phyloP scores from a whole-genome alignment of 192 early-diverging fungal species.

The Backusella circina region DNA sequence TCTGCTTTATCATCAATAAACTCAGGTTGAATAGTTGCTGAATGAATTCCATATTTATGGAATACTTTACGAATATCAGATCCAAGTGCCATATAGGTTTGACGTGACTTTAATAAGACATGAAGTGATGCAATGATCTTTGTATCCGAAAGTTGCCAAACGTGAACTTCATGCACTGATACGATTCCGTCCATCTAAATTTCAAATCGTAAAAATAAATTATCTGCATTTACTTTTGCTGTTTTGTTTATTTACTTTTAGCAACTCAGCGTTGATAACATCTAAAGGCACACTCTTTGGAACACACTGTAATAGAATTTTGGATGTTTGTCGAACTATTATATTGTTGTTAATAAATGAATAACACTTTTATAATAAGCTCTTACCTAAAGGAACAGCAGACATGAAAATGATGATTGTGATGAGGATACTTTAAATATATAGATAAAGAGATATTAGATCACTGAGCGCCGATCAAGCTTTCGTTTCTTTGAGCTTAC shows the following conservation, averaged over 20 bases:
- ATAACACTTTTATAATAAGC: background rate
- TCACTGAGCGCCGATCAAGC: background rate
- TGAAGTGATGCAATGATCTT: conserved; percentile 85
- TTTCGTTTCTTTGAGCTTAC: conserved; percentile 14
- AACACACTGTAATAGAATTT: conserved; percentile 79
- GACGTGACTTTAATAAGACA: conserved; percentile 56
- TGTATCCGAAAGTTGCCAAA: conserved; percentile 87
- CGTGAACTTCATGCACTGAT: conserved; percentile 87
- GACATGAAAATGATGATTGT: conserved; percentile 58
- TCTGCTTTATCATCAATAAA: conserved; percentile 47
- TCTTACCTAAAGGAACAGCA: conserved; percentile 41
- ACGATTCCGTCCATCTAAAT: conserved; percentile 58
- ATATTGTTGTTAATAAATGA: background rate
- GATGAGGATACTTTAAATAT: conserved; percentile 53
- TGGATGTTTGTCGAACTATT: conserved; percentile 57
- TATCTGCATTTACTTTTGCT: background rate
- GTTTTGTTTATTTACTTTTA: conserved; percentile 31
- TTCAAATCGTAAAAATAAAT: background rate
- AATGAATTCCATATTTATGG: conserved; percentile 80
- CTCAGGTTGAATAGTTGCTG: conserved; percentile 90
- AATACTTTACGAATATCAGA: conserved; percentile 67
- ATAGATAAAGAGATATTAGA: background rate
- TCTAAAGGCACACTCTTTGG: conserved; percentile 66
- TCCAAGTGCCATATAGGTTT: conserved; percentile 72
- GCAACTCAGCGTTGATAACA: conserved; percentile 55